A percentile compares a stretch with the other conserved stretches of the same genome.
Evolutionary conservation across 768 basidiomycete genomes (phyloP).

Genomic region (Nevesoporus exiguus): DNA sequence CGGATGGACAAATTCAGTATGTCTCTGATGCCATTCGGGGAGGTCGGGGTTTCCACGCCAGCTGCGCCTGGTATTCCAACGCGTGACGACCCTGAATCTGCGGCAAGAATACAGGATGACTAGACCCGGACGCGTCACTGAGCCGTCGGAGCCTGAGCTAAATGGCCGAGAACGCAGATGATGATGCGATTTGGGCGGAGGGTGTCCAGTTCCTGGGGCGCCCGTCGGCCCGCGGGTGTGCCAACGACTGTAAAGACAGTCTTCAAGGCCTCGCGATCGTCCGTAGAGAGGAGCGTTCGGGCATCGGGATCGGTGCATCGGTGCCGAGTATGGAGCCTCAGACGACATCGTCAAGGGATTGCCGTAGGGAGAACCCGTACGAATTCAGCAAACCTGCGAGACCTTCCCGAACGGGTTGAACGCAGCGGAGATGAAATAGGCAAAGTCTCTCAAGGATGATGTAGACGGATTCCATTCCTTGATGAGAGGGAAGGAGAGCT

Average conservation of each 20-base stretch:
- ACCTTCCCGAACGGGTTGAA: slow-evolving; percentile 21
- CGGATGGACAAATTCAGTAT: slow-evolving; percentile 6
- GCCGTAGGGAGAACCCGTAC: slow-evolving; percentile 27
- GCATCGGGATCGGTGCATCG: slow-evolving; percentile 19
- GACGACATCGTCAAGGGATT: slow-evolving; percentile 1
- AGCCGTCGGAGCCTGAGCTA: slow-evolving; percentile 21
- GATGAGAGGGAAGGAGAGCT: slow-evolving; percentile 5
- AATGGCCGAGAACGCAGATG: slow-evolving; percentile 14
- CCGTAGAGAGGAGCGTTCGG: neutral
- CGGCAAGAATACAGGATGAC: slow-evolving; percentile 9
- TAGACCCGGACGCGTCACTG: neutral
- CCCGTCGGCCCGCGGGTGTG: neutral
- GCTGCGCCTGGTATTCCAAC: slow-evolving; percentile 4
- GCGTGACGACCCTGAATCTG: slow-evolving; percentile 27
- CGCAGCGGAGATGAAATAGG: slow-evolving; percentile 32
- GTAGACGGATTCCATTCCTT: slow-evolving; percentile 21
- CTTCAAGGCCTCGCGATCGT: neutral
- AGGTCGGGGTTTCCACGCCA: slow-evolving; percentile 20
- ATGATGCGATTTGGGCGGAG: slow-evolving; percentile 31
- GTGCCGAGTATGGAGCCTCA: slow-evolving; percentile 15
- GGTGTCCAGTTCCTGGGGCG: slow-evolving; percentile 11
- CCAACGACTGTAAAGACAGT: too few species aligned
- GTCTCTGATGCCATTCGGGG: slow-evolving; percentile 7
- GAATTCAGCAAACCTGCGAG: slow-evolving; percentile 15
- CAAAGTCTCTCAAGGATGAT: slow-evolving; percentile 3